Percentiles rank a stretch among this genome's conserved stretches.
phyloP scores from a whole-genome alignment of 768 basidiomycete species.

The Suillus hirtellus region DNA sequence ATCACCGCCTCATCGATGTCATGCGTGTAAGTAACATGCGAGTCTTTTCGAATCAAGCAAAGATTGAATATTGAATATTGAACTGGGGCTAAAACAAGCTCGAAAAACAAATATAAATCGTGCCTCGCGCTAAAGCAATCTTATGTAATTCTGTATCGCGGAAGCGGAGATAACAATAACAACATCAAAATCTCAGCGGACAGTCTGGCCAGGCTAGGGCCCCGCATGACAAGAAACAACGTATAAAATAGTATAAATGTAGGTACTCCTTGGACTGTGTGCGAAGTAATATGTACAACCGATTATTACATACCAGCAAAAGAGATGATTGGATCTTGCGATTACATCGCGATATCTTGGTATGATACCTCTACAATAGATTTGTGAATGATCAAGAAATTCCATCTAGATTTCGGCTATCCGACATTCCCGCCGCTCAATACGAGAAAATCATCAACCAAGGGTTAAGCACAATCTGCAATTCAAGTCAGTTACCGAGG shows the following conservation, averaged over 20 bases:
- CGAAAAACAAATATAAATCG: background rate
- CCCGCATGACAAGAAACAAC: background rate
- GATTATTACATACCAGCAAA: background rate
- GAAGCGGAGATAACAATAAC: no score
- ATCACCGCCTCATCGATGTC: background rate
- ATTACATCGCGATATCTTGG: background rate
- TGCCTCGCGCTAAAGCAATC: background rate
- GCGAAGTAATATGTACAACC: background rate
- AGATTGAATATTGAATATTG: no score
- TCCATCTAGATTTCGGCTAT: background rate
- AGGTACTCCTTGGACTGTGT: background rate
- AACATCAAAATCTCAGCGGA: no score
- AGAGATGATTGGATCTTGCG: background rate
- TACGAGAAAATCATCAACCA: constrained; percentile 87
- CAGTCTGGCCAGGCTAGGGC: no score
- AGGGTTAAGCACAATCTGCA: constrained; percentile 79
- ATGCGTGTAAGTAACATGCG: background rate
- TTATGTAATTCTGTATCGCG: no score
- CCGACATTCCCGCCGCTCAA: constrained; percentile 13
- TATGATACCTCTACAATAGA: constrained; percentile 7
- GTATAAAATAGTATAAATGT: background rate
- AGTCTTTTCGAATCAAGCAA: no score
- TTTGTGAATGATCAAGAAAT: background rate
- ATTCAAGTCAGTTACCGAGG: constrained; percentile 5
- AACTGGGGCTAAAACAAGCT: no score